These are phyloP conservation scores for Thelephora ganbajun DNA, from an alignment of 768 basidiomycete species.

Conservation along the genomic window DNA sequence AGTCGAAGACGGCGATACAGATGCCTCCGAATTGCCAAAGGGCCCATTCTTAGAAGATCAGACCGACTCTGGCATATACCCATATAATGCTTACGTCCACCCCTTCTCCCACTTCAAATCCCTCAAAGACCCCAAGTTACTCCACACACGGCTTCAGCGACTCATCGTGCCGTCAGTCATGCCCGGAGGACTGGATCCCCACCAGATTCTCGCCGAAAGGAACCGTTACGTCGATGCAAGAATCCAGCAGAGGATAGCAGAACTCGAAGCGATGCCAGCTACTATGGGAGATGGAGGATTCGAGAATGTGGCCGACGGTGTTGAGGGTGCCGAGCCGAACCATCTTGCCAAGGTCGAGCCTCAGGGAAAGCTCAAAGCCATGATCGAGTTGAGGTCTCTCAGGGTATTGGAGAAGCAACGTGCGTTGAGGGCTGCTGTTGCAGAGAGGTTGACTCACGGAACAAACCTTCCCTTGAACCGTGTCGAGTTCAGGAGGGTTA, in stretches of 20 bases:
- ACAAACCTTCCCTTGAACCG: conserved; percentile 85
- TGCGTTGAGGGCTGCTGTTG: conserved; percentile 70
- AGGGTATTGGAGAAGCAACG: conserved; percentile 85
- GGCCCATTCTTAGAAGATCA: conserved; percentile 72
- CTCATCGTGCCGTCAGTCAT: conserved; percentile 80
- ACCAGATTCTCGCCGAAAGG: conserved; percentile 82
- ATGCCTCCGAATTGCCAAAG: conserved; percentile 51
- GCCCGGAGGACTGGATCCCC: conserved; percentile 86
- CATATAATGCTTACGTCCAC: conserved; percentile 81
- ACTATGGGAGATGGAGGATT: conserved; percentile 70
- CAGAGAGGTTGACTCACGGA: conserved; percentile 79
- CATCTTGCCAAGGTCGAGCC: conserved; percentile 17
- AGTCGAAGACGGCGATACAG: conserved; percentile 38
- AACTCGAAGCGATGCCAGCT: conserved; percentile 68
- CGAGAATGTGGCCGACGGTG: conserved; percentile 32
- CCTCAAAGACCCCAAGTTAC: conserved; percentile 45
- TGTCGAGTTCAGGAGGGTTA: conserved; percentile 73
- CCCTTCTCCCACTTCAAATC: conserved; percentile 65
- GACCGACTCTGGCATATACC: conserved; percentile 68
- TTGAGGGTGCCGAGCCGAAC: conserved; percentile 18
- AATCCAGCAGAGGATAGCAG: conserved; percentile 75
- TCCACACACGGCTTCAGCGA: conserved; percentile 62
- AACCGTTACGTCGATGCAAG: conserved; percentile 85
- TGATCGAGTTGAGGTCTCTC: conserved; percentile 89
- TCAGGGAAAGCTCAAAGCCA: conserved; percentile 70